Evolutionary conservation across 1,284 basidiomycete species (phyloP).

Genomic region (Tausonia pullulans): DNA sequence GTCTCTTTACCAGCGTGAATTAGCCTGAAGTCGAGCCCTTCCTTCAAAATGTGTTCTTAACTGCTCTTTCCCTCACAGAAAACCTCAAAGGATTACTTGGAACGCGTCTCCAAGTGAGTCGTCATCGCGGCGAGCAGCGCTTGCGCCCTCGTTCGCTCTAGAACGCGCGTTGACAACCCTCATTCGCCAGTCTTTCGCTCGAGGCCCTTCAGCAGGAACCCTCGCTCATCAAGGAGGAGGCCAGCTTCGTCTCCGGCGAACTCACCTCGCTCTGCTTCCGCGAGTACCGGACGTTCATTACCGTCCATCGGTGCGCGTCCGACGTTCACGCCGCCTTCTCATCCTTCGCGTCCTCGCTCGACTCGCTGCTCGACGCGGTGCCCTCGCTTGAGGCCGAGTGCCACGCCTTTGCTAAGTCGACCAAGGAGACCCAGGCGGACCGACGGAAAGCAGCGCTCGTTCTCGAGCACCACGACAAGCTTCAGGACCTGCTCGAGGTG

Average conservation of each 20-base stretch:
- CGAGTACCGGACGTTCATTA: constrained; percentile 77
- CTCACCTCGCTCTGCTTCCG: constrained; percentile 76
- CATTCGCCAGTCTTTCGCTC: constrained; percentile 54
- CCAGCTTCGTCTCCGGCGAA: constrained; percentile 70
- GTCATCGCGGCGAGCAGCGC: neutral
- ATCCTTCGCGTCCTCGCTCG: constrained; percentile 53
- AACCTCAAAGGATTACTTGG: constrained; percentile 13
- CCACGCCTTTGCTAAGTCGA: constrained; percentile 49
- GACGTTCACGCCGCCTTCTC: constrained; percentile 55
- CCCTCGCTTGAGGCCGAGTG: constrained; percentile 61
- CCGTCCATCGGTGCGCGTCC: constrained; percentile 49
- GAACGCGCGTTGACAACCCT: constrained; percentile 22
- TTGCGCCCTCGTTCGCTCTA: neutral
- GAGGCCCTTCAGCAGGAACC: constrained; percentile 58
- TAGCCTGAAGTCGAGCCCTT: neutral
- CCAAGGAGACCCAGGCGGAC: constrained; percentile 48
- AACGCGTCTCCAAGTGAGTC: constrained; percentile 14
- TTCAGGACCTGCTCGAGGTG: constrained; percentile 79
- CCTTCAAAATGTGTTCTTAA: neutral
- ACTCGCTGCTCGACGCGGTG: constrained; percentile 51
- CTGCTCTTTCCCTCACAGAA: neutral
- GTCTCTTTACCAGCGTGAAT: constrained; percentile 13
- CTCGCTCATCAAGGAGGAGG: constrained; percentile 58
- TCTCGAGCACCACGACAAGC: constrained; percentile 78
- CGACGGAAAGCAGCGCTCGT: constrained; percentile 65